phyloP scores from a whole-genome alignment of 2,329 filamentous ascomycete species.

The Pseudogymnoascus sp. region DNA sequence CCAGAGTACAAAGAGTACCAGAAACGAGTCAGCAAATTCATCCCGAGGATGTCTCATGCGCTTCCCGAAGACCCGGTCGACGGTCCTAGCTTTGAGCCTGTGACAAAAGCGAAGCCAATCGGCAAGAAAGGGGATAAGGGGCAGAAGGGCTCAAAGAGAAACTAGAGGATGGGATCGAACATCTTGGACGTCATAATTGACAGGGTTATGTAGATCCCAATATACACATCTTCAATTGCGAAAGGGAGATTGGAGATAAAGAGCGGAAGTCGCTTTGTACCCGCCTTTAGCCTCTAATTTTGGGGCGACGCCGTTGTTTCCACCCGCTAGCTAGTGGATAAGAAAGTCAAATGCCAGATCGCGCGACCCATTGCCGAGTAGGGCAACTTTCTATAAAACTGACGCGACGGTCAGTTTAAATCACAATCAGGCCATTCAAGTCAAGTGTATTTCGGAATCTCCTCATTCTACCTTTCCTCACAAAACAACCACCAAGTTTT shows the following conservation, averaged over 20 bases:
- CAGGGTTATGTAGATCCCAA: slow-evolving; percentile 6
- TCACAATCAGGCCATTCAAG: background rate
- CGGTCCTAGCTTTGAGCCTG: background rate
- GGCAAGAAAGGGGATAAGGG: background rate
- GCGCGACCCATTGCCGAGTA: slow-evolving; percentile 6
- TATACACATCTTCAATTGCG: background rate
- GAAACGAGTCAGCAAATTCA: slow-evolving; percentile 69
- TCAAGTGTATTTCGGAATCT: background rate
- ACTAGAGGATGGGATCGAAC: background rate
- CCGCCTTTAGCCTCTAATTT: slow-evolving; percentile 4
- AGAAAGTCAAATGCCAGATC: slow-evolving; percentile 2
- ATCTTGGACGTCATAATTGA: slow-evolving; percentile 4
- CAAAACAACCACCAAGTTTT: background rate
- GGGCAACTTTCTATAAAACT: slow-evolving; percentile 1
- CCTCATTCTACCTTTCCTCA: background rate
- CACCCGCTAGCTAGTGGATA: slow-evolving; percentile 6
- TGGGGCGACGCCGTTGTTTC: background rate
- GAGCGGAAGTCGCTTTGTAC: background rate
- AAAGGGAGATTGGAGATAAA: background rate
- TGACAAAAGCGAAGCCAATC: background rate
- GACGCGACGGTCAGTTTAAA: background rate
- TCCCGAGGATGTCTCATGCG: slow-evolving; percentile 43
- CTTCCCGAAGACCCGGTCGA: background rate
- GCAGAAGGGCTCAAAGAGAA: slow-evolving; percentile 7
- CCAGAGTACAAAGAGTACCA: slow-evolving; percentile 82